A percentile compares a stretch with the other conserved stretches of the same genome.
phyloP scores from a whole-genome alignment of 108 stramenopile genomes.

The Parmales sp. region DNA sequence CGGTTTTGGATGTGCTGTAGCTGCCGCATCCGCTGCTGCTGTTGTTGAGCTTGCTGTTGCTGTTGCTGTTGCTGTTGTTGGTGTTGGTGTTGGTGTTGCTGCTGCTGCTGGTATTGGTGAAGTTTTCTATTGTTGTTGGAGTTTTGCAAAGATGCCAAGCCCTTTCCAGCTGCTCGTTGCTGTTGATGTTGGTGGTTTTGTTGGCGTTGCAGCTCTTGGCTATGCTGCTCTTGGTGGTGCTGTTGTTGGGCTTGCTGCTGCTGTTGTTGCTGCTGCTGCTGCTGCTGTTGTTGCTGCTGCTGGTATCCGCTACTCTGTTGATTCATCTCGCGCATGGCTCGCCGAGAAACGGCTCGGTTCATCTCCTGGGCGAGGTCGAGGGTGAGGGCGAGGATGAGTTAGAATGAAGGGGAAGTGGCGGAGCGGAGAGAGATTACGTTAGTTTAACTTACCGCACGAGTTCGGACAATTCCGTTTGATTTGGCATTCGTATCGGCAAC shows the following conservation, averaged over 20 bases:
- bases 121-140: too few species aligned
- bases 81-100: slow-evolving; percentile 9
- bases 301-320: neutral
- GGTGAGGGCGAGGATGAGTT: neutral
- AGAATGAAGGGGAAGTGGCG: neutral
- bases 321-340: neutral
- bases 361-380: neutral
- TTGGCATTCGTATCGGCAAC: too few species aligned
- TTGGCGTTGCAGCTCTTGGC: neutral
- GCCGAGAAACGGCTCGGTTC: neutral
- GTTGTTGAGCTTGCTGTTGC: neutral
- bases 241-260: neutral
- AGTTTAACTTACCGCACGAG: too few species aligned
- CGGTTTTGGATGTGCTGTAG: neutral
- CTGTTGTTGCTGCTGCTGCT: neutral
- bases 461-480: too few species aligned
- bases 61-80: neutral
- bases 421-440: too few species aligned
- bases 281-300: neutral
- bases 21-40: neutral
- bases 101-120: slow-evolving; percentile 14
- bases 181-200: slow-evolving; percentile 6
- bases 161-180: too few species aligned
- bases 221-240: neutral
- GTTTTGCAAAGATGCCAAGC: too few species aligned